A percentile compares a stretch with the other conserved stretches of the same genome.
phyloP scores from a whole-genome alignment of 352 stramenopile species.

The Phytopythium ostracodes region DNA sequence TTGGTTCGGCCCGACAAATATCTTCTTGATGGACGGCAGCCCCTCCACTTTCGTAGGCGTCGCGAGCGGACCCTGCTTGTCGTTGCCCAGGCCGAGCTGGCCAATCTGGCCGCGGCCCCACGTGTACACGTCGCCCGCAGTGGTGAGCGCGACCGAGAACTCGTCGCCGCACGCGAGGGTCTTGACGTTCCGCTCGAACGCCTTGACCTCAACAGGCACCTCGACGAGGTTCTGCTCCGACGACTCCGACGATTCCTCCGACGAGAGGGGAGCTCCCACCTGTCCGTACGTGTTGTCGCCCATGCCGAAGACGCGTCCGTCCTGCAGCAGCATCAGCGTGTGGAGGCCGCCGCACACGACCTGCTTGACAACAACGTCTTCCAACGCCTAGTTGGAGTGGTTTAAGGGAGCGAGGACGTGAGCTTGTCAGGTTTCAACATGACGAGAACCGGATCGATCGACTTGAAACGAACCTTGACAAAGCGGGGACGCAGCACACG shows the following conservation, averaged over 20 bases:
- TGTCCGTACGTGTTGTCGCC: constrained; percentile 76
- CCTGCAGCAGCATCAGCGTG: constrained; percentile 60
- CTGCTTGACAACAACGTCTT: constrained; percentile 43
- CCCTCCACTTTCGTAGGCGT: constrained; percentile 49
- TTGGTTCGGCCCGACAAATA: constrained; percentile 67
- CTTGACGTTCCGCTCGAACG: constrained; percentile 19
- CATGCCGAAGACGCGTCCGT: constrained; percentile 61
- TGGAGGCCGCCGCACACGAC: constrained; percentile 68
- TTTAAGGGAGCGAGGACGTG: not conserved
- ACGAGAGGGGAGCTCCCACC: constrained; percentile 32
- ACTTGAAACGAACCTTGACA: constrained; percentile 36
- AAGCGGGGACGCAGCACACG: constrained; percentile 62
- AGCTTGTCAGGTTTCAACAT: not conserved
- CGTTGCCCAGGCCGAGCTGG: constrained; percentile 54
- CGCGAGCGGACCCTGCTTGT: constrained; percentile 24
- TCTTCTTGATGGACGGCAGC: constrained; percentile 55
- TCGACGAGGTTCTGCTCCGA: constrained; percentile 32
- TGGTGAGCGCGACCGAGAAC: constrained; percentile 59
- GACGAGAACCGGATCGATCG: not conserved
- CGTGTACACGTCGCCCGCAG: constrained; percentile 52
- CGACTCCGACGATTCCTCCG: constrained; percentile 12
- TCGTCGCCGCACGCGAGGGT: constrained; percentile 58
- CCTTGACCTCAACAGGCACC: constrained; percentile 26
- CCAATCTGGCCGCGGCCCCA: constrained; percentile 71
- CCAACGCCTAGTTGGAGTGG: constrained; percentile 30